These are phyloP conservation scores for Candida golubevii DNA, from an alignment of 805 yeast genomes.

Conservation along the genomic window DNA sequence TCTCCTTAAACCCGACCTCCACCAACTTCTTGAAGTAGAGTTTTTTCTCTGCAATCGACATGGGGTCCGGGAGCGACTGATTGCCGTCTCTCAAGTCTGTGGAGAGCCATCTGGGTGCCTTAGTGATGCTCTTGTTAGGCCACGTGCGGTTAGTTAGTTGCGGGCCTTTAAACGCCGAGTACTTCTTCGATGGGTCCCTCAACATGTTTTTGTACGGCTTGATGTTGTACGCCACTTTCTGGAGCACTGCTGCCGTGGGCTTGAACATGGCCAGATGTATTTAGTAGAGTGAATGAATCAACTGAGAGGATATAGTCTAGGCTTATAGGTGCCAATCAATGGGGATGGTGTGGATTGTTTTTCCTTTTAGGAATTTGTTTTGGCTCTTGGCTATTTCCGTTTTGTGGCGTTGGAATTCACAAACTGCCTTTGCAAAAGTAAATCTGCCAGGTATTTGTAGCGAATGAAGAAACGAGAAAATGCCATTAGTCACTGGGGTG, in stretches of 20 bases:
- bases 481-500: too few species aligned
- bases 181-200: conserved; percentile 63
- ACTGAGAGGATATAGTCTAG: too few species aligned
- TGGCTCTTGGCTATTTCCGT: too few species aligned
- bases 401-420: too few species aligned
- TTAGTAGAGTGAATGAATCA: too few species aligned
- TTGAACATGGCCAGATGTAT: conserved; percentile 20
- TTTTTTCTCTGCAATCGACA: conserved; percentile 70
- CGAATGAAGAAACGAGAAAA: too few species aligned
- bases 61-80: conserved; percentile 79
- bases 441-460: too few species aligned
- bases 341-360: too few species aligned
- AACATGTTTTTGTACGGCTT: conserved; percentile 45
- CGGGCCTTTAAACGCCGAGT: conserved; percentile 52
- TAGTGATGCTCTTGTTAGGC: conserved; percentile 63
- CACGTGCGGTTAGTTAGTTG: conserved; percentile 60
- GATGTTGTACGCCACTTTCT: conserved; percentile 23
- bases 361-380: too few species aligned
- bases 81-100: conserved; percentile 81
- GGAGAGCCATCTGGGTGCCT: conserved; percentile 77
- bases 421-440: too few species aligned
- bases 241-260: conserved; percentile 20
- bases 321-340: too few species aligned
- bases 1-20: conserved; percentile 75
- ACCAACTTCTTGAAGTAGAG: conserved; percentile 68